Evolutionary conservation across 352 stramenopile genomes (phyloP), one percentile per base, ranked within the genome.

Genomic region (Elongisporangium senticosum): DNA sequence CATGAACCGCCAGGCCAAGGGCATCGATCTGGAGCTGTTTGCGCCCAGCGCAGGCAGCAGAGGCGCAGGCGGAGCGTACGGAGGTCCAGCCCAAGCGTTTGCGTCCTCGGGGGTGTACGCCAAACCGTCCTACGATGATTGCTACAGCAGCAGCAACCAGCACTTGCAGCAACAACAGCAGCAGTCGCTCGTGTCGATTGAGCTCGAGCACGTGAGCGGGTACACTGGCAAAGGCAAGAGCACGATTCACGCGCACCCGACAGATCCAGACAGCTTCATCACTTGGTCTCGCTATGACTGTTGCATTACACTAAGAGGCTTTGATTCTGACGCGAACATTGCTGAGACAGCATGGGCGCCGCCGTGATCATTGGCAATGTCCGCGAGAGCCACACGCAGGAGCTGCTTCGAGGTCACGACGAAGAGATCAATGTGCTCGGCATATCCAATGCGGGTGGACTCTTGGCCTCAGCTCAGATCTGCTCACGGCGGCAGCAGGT

Each of bases 191-290:
- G 64, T 53, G 7, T 66, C 60, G 3, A 60, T 92, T 10, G 82
- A 90, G 65, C 68, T 92, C 7, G 80, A 92, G 59, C 80, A 89
- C 33, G 68, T 93, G 47, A 81, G 72, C 23, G 77, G 77, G 17
- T 87, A 70, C 56, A 86, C 73, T 10, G 77, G 71, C 58, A 83
- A 82, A 47, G 69, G 66, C 51, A 83, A 81, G 58, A 64, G 51
- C 65, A 86, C 75, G 40, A 68, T 86, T 17, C 75, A 84, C 59
- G 71, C 73, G 13, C 75, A 87, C 37, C 75, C 77, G 33, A 68
- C 54, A 4, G 72, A 87, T 43, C 63, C 67, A 0, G 69, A 81
- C 52, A 65, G 72, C 64, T 87, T 74, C 69, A 76, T 86, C 60
- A 77, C 74, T 5, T 83, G 74, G 77, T 86, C 33, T 43, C 33